Conservation (phyloP, 2,329 filamentous ascomycete species). For the Monosporascus cannonballus region DNA sequence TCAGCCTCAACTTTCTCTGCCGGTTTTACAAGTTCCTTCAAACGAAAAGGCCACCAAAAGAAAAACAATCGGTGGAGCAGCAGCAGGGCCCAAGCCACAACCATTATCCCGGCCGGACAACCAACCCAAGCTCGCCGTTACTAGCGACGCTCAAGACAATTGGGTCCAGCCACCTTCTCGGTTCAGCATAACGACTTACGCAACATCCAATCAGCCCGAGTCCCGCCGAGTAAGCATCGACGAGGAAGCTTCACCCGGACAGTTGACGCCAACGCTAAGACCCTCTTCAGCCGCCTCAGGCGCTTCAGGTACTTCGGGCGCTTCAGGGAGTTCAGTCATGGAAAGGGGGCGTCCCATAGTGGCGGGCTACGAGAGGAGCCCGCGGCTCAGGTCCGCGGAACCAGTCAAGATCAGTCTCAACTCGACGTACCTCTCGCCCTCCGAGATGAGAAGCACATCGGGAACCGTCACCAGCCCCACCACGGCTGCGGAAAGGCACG, state of each 20-base stretch:
- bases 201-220: constrained; percentile 41
- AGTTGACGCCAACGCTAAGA: neutral
- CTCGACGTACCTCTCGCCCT: constrained; percentile 15
- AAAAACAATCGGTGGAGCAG: constrained; percentile 32
- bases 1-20: constrained; percentile 14
- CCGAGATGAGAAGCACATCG: neutral
- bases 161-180: constrained; percentile 51
- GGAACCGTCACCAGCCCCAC: no score
- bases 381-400: constrained; percentile 12
- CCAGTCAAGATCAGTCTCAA: constrained; percentile 25
- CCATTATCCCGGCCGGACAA: constrained; percentile 17
- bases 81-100: constrained; percentile 23
- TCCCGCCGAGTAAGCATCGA: constrained; percentile 33
- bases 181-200: constrained; percentile 59
- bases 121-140: constrained; percentile 15
- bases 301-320: neutral
- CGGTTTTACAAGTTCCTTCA: constrained; percentile 17
- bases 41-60: constrained; percentile 37
- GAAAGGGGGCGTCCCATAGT: constrained; percentile 31
- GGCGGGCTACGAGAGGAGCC: constrained; percentile 19
- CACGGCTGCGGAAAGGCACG: no score
- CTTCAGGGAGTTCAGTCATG: constrained; percentile 28
- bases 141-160: constrained; percentile 22
- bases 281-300: neutral
- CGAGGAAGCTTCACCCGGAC: constrained; percentile 31